A percentile compares a stretch with the other conserved stretches of the same genome.
These are phyloP conservation scores for Lipomyces orientalis DNA, from an alignment of 805 yeast species.

Conservation along the genomic window DNA sequence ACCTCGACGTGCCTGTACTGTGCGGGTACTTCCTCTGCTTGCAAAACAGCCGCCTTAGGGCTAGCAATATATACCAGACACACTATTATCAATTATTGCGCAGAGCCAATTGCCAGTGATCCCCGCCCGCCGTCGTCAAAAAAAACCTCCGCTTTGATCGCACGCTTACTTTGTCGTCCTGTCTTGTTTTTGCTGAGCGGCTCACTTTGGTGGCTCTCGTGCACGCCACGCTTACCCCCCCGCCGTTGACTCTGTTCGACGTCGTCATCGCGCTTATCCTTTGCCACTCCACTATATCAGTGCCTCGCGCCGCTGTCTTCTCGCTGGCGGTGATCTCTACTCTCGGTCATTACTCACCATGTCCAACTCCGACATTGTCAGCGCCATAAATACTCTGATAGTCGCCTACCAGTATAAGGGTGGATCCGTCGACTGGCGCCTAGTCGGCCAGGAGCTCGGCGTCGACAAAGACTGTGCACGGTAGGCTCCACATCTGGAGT, in stretches of 20 bases:
- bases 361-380: slow-evolving; percentile 38
- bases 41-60: neutral
- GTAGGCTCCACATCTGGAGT: neutral
- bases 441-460: slow-evolving; percentile 37
- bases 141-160: neutral
- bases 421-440: slow-evolving; percentile 39
- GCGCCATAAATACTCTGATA: slow-evolving; percentile 35
- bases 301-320: neutral
- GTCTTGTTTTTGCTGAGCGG: neutral
- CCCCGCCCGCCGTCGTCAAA: neutral
- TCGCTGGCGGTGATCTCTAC: neutral
- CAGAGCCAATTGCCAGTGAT: neutral
- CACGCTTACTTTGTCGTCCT: neutral
- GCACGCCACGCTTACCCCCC: neutral
- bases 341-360: slow-evolving; percentile 11
- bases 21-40: neutral
- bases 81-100: no score
- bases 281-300: neutral
- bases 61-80: no score
- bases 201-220: neutral
- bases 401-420: slow-evolving; percentile 35
- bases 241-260: neutral
- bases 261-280: neutral
- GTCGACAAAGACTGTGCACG: slow-evolving; percentile 38
- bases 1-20: neutral